These are phyloP conservation scores for Collybia nuda DNA, from an alignment of 768 basidiomycete genomes.

Conservation along the genomic window DNA sequence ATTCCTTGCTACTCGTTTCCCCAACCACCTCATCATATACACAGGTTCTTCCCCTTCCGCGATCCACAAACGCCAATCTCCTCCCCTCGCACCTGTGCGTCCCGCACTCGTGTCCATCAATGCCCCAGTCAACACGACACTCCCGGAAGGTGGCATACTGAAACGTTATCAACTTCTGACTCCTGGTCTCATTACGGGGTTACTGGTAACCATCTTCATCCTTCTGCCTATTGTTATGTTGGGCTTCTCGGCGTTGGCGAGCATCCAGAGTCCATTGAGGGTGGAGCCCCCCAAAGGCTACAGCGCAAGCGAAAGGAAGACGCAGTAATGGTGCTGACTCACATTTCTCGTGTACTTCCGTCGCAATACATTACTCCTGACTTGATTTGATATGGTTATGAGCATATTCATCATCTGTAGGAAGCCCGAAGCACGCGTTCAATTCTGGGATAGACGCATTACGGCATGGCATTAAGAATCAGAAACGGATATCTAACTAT, in stretches of 20 bases:
- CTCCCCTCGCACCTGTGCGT: conserved; percentile 12
- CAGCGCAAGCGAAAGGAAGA: conserved; percentile 73
- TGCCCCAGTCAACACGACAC: conserved; percentile 31
- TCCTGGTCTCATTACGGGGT: conserved; percentile 65
- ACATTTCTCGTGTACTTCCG: too few relatives aligned
- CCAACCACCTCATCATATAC: conserved; percentile 67
- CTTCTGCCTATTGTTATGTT: conserved; percentile 65
- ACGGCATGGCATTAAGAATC: too few relatives aligned
- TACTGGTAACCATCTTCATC: conserved; percentile 67
- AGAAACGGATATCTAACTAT: too few relatives aligned
- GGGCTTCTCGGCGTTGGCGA: conserved; percentile 65
- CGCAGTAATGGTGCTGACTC: conserved; percentile 42
- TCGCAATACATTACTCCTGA: too few relatives aligned
- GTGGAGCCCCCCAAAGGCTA: conserved; percentile 66
- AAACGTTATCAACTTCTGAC: conserved; percentile 77
- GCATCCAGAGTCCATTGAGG: conserved; percentile 70
- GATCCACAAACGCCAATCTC: conserved; percentile 23
- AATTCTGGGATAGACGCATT: too few relatives aligned
- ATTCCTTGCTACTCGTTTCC: conserved; percentile 44
- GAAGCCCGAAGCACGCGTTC: too few relatives aligned
- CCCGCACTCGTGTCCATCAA: conserved; percentile 13
- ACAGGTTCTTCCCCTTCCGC: conserved; percentile 42
- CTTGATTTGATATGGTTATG: too few relatives aligned
- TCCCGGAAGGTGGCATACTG: conserved; percentile 58
- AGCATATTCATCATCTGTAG: too few relatives aligned